Evolutionary conservation across 75 land plant species (phyloP).

Genomic region (Pinus tabuliformis): DNA sequence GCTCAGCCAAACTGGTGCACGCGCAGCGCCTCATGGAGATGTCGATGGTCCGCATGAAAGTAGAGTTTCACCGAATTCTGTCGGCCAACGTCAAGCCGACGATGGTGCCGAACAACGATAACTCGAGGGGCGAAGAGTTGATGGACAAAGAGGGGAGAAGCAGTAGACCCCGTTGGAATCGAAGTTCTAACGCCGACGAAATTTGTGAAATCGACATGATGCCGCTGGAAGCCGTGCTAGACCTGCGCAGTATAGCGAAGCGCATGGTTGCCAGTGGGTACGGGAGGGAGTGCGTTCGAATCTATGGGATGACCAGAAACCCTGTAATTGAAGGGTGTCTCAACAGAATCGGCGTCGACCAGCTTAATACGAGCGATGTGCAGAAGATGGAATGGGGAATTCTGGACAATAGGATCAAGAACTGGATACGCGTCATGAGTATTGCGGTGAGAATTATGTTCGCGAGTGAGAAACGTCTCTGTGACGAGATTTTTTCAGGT

Average conservation of each 20-base stretch:
- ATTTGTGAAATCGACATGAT: too few relatives aligned
- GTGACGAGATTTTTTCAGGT: conserved; percentile 48
- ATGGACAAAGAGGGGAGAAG: too few relatives aligned
- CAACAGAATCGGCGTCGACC: conserved; percentile 47
- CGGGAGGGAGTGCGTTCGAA: conserved; percentile 49
- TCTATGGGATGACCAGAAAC: conserved; percentile 41
- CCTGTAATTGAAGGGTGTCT: conserved; percentile 66
- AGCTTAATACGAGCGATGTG: conserved; percentile 65
- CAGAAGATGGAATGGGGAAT: conserved; percentile 49
- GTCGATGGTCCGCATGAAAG: too few relatives aligned
- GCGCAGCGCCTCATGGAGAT: too few relatives aligned
- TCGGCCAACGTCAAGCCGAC: too few relatives aligned
- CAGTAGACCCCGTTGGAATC: too few relatives aligned
- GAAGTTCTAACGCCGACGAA: neutral
- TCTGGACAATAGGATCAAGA: conserved; percentile 42
- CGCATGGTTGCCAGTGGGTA: conserved; percentile 23
- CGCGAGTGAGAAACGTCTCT: conserved; percentile 54
- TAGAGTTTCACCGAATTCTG: too few relatives aligned
- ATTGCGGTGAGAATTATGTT: conserved; percentile 48
- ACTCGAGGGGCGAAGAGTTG: neutral
- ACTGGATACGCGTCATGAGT: conserved; percentile 58
- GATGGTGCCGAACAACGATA: too few relatives aligned
- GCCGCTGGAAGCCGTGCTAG: too few relatives aligned
- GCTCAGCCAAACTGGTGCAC: too few relatives aligned
- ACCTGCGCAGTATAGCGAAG: too few relatives aligned